Evolutionary conservation across 2,329 filamentous ascomycete genomes (phyloP).

Genomic region (Fusarium sp.): DNA sequence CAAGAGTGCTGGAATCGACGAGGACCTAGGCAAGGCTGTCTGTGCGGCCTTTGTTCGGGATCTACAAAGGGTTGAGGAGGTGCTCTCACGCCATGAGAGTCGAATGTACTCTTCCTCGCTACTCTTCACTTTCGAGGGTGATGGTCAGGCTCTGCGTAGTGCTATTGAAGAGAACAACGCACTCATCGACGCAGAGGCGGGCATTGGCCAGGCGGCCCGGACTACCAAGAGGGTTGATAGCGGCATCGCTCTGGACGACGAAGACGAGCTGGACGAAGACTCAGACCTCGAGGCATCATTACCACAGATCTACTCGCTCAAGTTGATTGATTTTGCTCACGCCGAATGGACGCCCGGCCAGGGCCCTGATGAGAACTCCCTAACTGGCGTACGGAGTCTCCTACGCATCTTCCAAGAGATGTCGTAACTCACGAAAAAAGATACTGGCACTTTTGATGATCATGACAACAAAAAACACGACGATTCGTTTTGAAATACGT

Average conservation of each 20-base stretch:
- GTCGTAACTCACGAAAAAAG: conserved; percentile 51
- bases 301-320: conserved; percentile 82
- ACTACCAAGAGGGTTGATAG: conserved; percentile 68
- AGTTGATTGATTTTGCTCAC: conserved; percentile 98
- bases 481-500: conserved; percentile 11
- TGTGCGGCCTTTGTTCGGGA: conserved; percentile 69
- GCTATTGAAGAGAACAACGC: conserved; percentile 70
- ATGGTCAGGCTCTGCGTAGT: conserved; percentile 67
- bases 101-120: conserved; percentile 76
- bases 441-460: conserved; percentile 38
- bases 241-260: conserved; percentile 66
- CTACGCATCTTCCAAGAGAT: conserved; percentile 80
- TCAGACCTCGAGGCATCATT: conserved; percentile 61
- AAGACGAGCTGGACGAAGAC: conserved; percentile 64
- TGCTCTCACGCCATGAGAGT: conserved; percentile 70
- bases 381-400: conserved; percentile 81
- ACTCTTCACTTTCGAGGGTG: conserved; percentile 76
- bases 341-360: conserved; percentile 85
- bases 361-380: conserved; percentile 87
- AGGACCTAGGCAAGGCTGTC: conserved; percentile 70
- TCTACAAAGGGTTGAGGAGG: conserved; percentile 66
- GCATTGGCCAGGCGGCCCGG: conserved; percentile 49
- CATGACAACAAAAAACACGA: conserved; percentile 32
- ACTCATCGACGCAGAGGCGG: conserved; percentile 67
- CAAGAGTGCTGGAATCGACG: conserved; percentile 69